Conservation (phyloP, 2,329 filamentous ascomycete species). For the Colletotrichum cuscutae region DNA sequence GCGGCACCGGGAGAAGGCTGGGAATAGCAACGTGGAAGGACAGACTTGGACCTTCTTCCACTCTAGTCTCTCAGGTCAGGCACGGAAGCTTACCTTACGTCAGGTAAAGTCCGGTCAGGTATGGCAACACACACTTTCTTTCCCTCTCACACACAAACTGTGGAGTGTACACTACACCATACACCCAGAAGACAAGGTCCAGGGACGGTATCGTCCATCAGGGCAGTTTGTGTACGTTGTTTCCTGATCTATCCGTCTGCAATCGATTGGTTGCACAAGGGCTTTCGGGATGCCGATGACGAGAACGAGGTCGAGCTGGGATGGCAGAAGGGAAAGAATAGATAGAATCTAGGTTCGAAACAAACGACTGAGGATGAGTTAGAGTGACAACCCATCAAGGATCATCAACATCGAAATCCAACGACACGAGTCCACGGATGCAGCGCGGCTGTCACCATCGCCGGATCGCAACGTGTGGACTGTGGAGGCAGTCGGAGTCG, state of each 20-base stretch:
- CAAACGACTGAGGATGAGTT: not conserved
- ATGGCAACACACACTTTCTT: not conserved
- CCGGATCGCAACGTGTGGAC: not conserved
- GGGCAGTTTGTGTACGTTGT: not conserved
- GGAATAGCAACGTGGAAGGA: not conserved
- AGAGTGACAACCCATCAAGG: too few relatives aligned
- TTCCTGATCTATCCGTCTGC: not conserved
- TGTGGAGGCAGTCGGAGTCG: not conserved
- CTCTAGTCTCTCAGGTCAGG: not conserved
- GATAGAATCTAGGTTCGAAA: not conserved
- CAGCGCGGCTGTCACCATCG: not conserved
- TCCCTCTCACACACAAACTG: not conserved
- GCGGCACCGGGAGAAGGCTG: conserved; percentile 21
- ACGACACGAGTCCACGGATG: not conserved
- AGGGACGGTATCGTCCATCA: not conserved
- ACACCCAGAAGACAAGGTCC: not conserved
- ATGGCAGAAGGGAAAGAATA: not conserved
- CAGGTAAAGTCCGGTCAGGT: not conserved
- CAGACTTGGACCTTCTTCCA: not conserved
- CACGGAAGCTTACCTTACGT: not conserved
- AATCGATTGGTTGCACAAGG: not conserved
- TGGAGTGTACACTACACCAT: not conserved
- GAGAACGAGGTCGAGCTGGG: conserved; percentile 26
- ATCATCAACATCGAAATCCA: conserved; percentile 10
- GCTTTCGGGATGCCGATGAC: conserved; percentile 4